Base-by-base conservation (phyloP, 495 filamentous ascomycete species). In the Letharia columbiana region DNA sequence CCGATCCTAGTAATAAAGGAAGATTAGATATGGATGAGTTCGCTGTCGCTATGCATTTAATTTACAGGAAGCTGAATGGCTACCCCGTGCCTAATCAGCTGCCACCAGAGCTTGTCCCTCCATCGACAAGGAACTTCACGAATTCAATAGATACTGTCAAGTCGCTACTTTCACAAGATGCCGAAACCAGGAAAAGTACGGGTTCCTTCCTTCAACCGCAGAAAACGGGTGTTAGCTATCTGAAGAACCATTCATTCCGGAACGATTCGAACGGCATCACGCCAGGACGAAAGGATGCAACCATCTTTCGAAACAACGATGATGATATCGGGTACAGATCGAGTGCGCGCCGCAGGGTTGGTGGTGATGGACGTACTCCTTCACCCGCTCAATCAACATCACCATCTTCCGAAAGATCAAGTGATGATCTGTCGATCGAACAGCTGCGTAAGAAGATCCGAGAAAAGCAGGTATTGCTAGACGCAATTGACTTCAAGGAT, bases 41-140 rank as follows among this genome's bases (percentile, higher is more conserved):
- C 74, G 92, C 95, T 23, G 92, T 99, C 49, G 93, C 91, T 10
- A 99, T 99, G 94, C 95, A 99, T 82, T 78, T 99, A 75, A 98
- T 99, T 64, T 99, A 98, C 73, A 86, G 95, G 68, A 96, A 92
- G 73, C 82, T 98, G 37, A 98, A 98, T 68, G 92, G 92, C 39
- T 96, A 99, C 71, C 92, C 94, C 3, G 83, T 97, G 57, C 95
- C 95, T n/a, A 89, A 86, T 70, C 89, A 90, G 54, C 81, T 98
- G 20, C 95, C 95, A 7, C 86, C 95, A 8, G 95, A 99, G 79
- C 86, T 99, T 60, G 87, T 98, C 18, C 95, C 95, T 57, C 95
- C 95, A 2, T 97, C 93, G 8, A 95, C 93, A n/a, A 86, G 92
- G 57, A 96, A 96, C 71, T 80, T 99, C 67, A 92, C 88, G 70